These are phyloP conservation scores for Fusarium tupiense DNA, from an alignment of 2,329 filamentous ascomycete species.

Conservation along the genomic window DNA sequence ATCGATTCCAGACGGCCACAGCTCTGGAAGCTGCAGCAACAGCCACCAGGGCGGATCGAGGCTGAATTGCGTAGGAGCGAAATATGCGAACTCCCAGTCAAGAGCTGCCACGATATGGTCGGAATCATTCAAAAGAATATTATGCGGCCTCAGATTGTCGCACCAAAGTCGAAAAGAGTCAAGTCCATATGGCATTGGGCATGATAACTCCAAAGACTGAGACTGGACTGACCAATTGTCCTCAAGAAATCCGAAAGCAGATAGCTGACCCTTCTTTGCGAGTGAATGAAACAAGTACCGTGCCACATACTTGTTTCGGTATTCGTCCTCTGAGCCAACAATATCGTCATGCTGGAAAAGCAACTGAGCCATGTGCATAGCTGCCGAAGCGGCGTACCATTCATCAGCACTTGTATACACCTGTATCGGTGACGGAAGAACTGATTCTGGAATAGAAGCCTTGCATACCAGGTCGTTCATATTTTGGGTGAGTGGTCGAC, in stretches of 20 bases:
- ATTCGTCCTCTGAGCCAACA: constrained; percentile 50
- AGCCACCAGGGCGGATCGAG: not conserved
- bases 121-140: not conserved
- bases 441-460: constrained; percentile 17
- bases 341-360: constrained; percentile 54
- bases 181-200: not conserved
- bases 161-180: constrained; percentile 41
- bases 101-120: not conserved
- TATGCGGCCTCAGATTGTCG: constrained; percentile 46
- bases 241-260: constrained; percentile 43
- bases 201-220: not conserved
- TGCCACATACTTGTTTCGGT: constrained; percentile 54
- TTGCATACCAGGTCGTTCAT: constrained; percentile 52
- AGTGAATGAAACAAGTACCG: constrained; percentile 53
- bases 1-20: not conserved
- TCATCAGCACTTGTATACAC: constrained; percentile 46
- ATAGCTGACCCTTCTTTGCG: constrained; percentile 41
- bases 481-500: constrained; percentile 52
- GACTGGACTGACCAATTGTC: constrained; percentile 46
- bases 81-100: not conserved
- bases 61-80: not conserved
- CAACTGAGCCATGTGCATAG: constrained; percentile 53
- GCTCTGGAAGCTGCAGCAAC: not conserved
- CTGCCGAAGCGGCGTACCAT: constrained; percentile 52
- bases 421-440: not conserved